phyloP scores from a whole-genome alignment of 306 rosid species.

The Psophocarpus tetragonolobus region DNA sequence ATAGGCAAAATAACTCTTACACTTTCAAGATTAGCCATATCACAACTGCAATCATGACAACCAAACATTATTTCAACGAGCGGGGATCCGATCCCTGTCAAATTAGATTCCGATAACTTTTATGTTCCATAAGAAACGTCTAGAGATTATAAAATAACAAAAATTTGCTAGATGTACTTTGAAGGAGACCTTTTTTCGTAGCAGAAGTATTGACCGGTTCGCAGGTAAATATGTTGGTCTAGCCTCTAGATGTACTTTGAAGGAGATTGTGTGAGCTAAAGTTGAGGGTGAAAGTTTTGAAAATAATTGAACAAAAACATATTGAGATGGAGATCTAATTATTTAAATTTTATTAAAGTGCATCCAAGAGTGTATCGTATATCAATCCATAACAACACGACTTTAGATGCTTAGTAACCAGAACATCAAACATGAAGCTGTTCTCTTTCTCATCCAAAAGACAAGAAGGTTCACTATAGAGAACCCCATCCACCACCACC shows the following conservation, averaged over 20 bases:
- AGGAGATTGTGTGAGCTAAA: not conserved
- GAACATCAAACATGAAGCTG: conserved; percentile 29
- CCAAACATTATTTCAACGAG: not conserved
- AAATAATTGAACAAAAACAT: conserved; percentile 11
- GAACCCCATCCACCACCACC: conserved; percentile 98
- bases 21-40: not conserved
- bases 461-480: conserved; percentile 30
- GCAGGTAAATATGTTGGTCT: no score
- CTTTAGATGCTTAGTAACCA: not conserved
- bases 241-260: no score
- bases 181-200: no score
- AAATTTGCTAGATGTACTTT: not conserved
- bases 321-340: conserved; percentile 2
- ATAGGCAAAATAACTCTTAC: not conserved
- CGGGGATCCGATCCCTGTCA: not conserved
- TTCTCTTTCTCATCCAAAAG: conserved; percentile 7
- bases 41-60: not conserved
- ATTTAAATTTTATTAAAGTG: conserved; percentile 33
- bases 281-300: not conserved
- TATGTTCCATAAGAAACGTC: not conserved
- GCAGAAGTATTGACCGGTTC: no score
- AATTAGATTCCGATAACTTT: not conserved
- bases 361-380: conserved; percentile 2
- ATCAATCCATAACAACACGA: conserved; percentile 20
- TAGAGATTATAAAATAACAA: not conserved